These are phyloP conservation scores for Sclerotinia subarctica DNA, from an alignment of 2,329 filamentous ascomycete genomes.

Conservation along the genomic window DNA sequence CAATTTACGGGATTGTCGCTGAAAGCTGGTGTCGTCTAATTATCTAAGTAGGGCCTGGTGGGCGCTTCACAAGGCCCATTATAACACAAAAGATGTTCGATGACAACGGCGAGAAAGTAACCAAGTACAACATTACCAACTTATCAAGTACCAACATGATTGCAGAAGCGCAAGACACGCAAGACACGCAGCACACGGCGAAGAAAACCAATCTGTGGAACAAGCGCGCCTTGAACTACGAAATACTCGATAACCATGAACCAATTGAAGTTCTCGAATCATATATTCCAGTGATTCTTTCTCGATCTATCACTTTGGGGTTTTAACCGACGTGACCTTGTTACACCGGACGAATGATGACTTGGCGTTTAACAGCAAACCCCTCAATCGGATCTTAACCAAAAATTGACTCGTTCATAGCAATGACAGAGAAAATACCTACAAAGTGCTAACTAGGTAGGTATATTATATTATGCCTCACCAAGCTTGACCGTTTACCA, in stretches of 20 bases:
- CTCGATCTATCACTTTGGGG: neutral
- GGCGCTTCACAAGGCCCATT: slow-evolving; percentile 5
- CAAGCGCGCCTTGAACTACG: slow-evolving; percentile 29
- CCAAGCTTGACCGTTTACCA: slow-evolving; percentile 29
- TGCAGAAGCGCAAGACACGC: slow-evolving; percentile 28
- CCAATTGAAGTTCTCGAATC: slow-evolving; percentile 9
- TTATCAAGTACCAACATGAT: neutral
- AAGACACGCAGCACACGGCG: slow-evolving; percentile 16
- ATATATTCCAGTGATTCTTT: slow-evolving; percentile 2
- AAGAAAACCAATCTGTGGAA: slow-evolving; percentile 21
- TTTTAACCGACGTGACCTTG: slow-evolving; percentile 10
- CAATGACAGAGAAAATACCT: neutral
- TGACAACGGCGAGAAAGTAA: neutral
- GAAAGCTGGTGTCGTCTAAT: slow-evolving; percentile 10
- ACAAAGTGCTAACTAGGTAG: neutral
- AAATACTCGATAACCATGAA: neutral
- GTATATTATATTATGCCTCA: slow-evolving; percentile 29
- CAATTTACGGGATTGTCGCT: slow-evolving; percentile 11
- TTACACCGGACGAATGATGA: slow-evolving; percentile 35
- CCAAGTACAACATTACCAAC: slow-evolving; percentile 8
- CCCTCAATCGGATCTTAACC: slow-evolving; percentile 17
- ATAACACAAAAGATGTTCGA: neutral
- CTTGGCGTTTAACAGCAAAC: slow-evolving; percentile 29
- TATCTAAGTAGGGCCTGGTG: neutral
- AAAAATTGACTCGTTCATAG: slow-evolving; percentile 7